A percentile compares a stretch with the other conserved stretches of the same genome.
These are phyloP conservation scores for Parmelia sp. DNA, from an alignment of 495 filamentous ascomycete species.

Conservation along the genomic window DNA sequence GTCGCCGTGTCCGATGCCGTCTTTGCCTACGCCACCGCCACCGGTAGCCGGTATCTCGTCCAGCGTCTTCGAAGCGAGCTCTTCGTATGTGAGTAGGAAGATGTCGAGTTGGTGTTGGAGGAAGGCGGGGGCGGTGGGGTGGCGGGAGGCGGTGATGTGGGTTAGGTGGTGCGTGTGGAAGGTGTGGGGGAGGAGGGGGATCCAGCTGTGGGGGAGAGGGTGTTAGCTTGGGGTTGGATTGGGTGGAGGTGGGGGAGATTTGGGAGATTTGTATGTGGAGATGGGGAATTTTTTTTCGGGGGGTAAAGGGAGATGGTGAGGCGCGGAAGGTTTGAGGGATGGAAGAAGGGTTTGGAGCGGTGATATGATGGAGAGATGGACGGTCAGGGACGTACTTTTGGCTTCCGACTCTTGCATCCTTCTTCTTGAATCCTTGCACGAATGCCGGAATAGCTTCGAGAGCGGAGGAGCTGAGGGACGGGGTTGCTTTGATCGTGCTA, in stretches of 20 bases:
- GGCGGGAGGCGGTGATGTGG: background rate
- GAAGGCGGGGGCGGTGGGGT: background rate
- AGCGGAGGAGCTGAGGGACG: background rate
- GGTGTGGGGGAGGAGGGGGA: constrained; percentile 1
- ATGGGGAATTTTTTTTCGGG: too few relatives aligned
- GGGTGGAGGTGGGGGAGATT: background rate
- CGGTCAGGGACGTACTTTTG: background rate
- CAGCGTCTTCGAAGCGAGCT: background rate
- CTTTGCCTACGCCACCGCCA: too few relatives aligned
- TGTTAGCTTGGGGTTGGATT: background rate
- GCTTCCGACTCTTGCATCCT: background rate
- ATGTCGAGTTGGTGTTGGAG: constrained; percentile 12
- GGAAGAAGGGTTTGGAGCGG: too few relatives aligned
- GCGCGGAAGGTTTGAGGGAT: background rate
- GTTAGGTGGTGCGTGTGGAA: background rate
- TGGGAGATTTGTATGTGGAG: too few relatives aligned
- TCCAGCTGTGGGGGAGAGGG: background rate
- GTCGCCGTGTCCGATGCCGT: background rate
- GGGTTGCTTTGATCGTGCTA: background rate
- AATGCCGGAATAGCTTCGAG: constrained; percentile 7
- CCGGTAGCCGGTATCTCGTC: background rate
- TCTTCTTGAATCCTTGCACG: constrained; percentile 1
- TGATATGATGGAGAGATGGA: too few relatives aligned
- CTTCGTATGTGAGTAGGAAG: constrained; percentile 12
- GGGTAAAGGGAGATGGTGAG: background rate